These are phyloP conservation scores for Centella asiatica DNA, from an alignment of 129 eudicot species.

Conservation along the genomic window DNA sequence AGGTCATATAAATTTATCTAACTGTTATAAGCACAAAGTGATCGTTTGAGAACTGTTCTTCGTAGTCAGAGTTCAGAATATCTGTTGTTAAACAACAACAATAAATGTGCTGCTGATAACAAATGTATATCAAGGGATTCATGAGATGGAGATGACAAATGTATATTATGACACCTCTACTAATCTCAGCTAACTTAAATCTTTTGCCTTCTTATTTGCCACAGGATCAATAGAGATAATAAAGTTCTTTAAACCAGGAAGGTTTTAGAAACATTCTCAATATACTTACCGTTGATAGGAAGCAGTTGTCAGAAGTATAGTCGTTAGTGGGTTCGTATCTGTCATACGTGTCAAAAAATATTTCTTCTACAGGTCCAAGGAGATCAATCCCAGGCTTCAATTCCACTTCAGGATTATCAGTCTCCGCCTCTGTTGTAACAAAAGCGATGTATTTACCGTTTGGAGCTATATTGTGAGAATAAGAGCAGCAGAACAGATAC, in stretches of 20 bases:
- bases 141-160: too few species aligned
- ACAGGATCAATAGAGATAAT: background rate
- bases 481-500: slow-evolving; percentile 69
- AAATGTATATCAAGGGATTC: too few species aligned
- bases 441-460: slow-evolving; percentile 67
- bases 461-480: slow-evolving; percentile 60
- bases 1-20: too few species aligned
- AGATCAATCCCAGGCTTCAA: slow-evolving; percentile 61
- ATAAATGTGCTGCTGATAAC: too few species aligned
- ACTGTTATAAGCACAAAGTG: too few species aligned
- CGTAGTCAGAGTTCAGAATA: too few species aligned
- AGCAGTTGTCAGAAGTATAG: slow-evolving; percentile 41
- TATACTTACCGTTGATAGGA: slow-evolving; percentile 50
- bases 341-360: slow-evolving; percentile 55
- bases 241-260: background rate
- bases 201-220: background rate
- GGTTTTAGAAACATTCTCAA: background rate
- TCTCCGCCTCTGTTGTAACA: slow-evolving; percentile 61
- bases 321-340: slow-evolving; percentile 53
- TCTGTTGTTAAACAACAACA: too few species aligned
- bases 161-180: too few species aligned
- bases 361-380: slow-evolving; percentile 61
- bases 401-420: slow-evolving; percentile 49
- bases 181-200: background rate
- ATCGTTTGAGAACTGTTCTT: too few species aligned